Percentiles rank a stretch among this genome's conserved stretches.
These are phyloP conservation scores for Xylaria sp. DNA, from an alignment of 2,329 filamentous ascomycete species.

Conservation along the genomic window DNA sequence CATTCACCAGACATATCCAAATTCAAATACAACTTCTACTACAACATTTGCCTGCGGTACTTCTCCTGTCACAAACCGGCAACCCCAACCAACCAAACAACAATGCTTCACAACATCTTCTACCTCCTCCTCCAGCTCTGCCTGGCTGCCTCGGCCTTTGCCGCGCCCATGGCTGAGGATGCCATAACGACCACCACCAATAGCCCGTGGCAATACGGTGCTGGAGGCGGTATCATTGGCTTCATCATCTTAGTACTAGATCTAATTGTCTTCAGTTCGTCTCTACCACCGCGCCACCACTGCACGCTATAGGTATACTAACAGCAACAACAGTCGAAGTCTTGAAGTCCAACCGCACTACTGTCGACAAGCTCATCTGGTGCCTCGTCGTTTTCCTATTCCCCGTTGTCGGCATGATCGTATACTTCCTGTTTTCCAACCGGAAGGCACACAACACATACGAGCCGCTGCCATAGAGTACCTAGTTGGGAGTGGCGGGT, in stretches of 20 bases:
- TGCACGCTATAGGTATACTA: constrained; percentile 12
- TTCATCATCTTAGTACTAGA: constrained; percentile 71
- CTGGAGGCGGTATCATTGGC: constrained; percentile 70
- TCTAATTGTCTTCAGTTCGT: constrained; percentile 71
- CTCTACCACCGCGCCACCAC: background rate
- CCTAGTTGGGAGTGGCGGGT: background rate
- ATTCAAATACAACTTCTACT: background rate
- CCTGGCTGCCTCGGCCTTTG: constrained; percentile 61
- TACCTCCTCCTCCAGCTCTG: constrained; percentile 64
- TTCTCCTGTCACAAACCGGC: background rate
- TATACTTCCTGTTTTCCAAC: constrained; percentile 74
- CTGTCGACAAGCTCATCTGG: constrained; percentile 70
- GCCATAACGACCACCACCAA: constrained; percentile 52
- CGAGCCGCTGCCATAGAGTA: constrained; percentile 33
- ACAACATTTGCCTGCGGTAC: background rate
- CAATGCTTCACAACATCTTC: constrained; percentile 52
- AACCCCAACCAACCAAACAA: background rate
- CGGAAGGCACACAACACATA: constrained; percentile 62
- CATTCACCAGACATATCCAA: background rate
- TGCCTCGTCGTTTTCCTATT: constrained; percentile 72
- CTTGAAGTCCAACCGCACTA: constrained; percentile 70
- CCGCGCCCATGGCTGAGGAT: constrained; percentile 57
- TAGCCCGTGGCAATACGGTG: constrained; percentile 68
- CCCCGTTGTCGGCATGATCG: constrained; percentile 68
- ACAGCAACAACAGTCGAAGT: constrained; percentile 64